Evolutionary conservation across 805 yeast species (phyloP), one percentile per base, ranked within the genome.

Genomic region (Wickerhamiella dianesei): DNA sequence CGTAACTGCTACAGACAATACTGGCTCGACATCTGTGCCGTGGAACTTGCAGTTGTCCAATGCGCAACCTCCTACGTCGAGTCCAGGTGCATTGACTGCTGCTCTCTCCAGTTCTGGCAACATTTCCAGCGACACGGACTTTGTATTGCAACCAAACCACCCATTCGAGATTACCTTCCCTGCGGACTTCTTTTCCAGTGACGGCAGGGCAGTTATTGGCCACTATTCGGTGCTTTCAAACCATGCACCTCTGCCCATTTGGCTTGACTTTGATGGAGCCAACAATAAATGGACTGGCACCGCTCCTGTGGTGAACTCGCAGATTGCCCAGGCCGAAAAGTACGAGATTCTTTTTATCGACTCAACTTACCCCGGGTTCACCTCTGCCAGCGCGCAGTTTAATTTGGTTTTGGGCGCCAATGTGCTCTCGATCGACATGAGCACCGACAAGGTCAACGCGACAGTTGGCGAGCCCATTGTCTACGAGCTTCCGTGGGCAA

Each of bases 191-290:
- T 92, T 88, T 59, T 62, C 68, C 9, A 65, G 66, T 41, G 72
- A 79, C 3, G 64, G 68, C 22, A 64, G 74, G 46, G 58, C 68
- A 2, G 75, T 82, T 29, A 69, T 73, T 16, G 79, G 80, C 6
- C 85, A 82, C 65, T 82, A 84, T 59, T 96, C 96, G 18, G 74
- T 82, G 52, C 77, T 88, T n/a, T 65, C 71, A 13, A 86, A 84
- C 61, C 76, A 88, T 59, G 75, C 95, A 1, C 89, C 98, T 2
- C 70, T 92, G 47, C 98, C 98, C 36, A 80, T 77, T 59, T 92
- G 98, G 97, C 68, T 86, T 44, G 64, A 66, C 46, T 92, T 89
- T 59, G 79, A 86, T 58, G 56, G 70, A 2, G 57, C 73, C 3
- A 67, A 68, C 46, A 66, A 85, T 53, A 73, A 82, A 18, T 89